These are phyloP conservation scores for Kalanchoe fedtschenkoi DNA, from an alignment of 164 flowering plant genomes.

Conservation along the genomic window DNA sequence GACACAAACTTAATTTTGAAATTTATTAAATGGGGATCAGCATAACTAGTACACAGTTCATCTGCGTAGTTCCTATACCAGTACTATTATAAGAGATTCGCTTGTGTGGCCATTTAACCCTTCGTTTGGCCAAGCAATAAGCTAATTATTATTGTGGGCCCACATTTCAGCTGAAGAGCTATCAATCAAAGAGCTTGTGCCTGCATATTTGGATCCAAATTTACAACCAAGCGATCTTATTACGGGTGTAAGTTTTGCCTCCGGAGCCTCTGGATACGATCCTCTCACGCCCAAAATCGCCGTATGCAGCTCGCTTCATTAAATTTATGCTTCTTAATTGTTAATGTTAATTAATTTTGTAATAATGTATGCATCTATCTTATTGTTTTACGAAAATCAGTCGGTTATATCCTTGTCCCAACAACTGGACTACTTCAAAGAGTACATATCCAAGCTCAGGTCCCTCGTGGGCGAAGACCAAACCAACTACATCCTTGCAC, in stretches of 20 bases:
- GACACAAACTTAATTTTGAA: too few species aligned
- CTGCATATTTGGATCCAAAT: constrained; percentile 13
- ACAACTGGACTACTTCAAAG: constrained; percentile 12
- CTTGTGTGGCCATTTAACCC: too few species aligned
- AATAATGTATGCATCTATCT: neutral
- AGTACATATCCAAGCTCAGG: constrained; percentile 10
- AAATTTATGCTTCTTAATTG: neutral
- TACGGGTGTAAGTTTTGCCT: constrained; percentile 13
- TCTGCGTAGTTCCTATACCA: too few species aligned
- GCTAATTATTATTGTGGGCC: neutral
- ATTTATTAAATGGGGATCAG: too few species aligned
- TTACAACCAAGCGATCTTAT: constrained; percentile 6
- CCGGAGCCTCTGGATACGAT: constrained; percentile 14
- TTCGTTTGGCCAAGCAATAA: neutral
- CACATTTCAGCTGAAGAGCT: constrained; percentile 9
- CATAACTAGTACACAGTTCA: too few species aligned
- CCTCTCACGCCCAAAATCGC: constrained; percentile 6
- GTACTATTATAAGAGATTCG: too few species aligned
- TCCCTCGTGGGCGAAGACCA: constrained; percentile 9
- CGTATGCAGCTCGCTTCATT: neutral
- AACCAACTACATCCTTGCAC: neutral
- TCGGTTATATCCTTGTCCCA: neutral
- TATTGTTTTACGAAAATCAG: neutral
- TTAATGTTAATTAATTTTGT: neutral
- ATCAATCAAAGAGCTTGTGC: constrained; percentile 12